Percentiles rank a stretch among this genome's conserved stretches.
Evolutionary conservation across 108 stramenopile species (phyloP).

Genomic region (Stephanodiscus triporus): DNA sequence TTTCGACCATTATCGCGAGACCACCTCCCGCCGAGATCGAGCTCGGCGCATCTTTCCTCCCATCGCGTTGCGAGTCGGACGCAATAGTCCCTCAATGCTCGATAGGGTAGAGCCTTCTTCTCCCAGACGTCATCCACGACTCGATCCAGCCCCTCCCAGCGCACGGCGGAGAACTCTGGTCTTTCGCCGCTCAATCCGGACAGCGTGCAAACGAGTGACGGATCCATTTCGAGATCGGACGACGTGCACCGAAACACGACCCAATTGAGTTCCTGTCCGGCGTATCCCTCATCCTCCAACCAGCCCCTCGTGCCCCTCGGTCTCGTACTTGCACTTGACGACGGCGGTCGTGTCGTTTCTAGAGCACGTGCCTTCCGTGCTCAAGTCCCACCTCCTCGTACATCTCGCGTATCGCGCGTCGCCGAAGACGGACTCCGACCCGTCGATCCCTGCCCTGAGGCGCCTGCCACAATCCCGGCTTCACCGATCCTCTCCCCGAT

Average conservation of each 20-base stretch:
- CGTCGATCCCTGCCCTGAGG: slow-evolving; percentile 63
- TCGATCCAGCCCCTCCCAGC: slow-evolving; percentile 45
- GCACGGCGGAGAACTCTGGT: slow-evolving; percentile 46
- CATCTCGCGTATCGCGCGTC: slow-evolving; percentile 51
- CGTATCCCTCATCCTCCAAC: slow-evolving; percentile 51
- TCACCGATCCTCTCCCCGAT: too few species aligned
- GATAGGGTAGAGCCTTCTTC: slow-evolving; percentile 47
- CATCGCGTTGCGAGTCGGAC: slow-evolving; percentile 25
- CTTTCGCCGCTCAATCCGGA: slow-evolving; percentile 49
- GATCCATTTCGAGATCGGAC: slow-evolving; percentile 47
- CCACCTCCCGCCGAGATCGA: slow-evolving; percentile 49
- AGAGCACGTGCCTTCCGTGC: slow-evolving; percentile 40
- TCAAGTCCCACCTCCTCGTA: slow-evolving; percentile 55
- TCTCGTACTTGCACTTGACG: slow-evolving; percentile 41
- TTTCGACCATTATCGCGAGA: slow-evolving; percentile 43
- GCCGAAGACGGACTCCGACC: slow-evolving; percentile 50
- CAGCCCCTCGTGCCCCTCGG: slow-evolving; percentile 52
- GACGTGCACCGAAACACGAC: slow-evolving; percentile 55
- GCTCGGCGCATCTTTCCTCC: slow-evolving; percentile 34
- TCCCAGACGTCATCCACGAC: slow-evolving; percentile 55
- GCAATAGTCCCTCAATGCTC: slow-evolving; percentile 20
- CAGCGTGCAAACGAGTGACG: slow-evolving; percentile 29
- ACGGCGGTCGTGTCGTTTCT: slow-evolving; percentile 15
- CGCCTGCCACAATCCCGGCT: too few species aligned
- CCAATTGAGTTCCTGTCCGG: slow-evolving; percentile 65